These are phyloP conservation scores for Sordariomycetes sp. DNA, from an alignment of 2,329 filamentous ascomycete genomes.

Conservation along the genomic window DNA sequence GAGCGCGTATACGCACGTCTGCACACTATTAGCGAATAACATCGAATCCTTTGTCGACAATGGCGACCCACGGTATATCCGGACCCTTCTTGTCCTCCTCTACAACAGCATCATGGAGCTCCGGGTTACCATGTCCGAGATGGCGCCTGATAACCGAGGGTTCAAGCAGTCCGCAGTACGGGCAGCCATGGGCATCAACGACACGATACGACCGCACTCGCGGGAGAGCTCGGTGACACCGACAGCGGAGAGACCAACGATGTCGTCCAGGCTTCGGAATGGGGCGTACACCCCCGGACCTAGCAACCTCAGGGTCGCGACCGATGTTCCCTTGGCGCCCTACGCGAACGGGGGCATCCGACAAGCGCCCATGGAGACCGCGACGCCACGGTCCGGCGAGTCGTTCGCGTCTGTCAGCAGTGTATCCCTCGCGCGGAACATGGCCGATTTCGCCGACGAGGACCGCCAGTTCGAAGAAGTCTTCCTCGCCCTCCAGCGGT, in stretches of 20 bases:
- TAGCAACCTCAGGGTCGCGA: slow-evolving; percentile 45
- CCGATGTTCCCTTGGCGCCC: slow-evolving; percentile 34
- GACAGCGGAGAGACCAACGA: slow-evolving; percentile 37
- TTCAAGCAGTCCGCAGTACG: neutral
- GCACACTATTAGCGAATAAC: slow-evolving; percentile 47
- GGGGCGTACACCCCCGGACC: slow-evolving; percentile 35
- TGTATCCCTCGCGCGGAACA: slow-evolving; percentile 34
- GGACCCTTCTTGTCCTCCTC: slow-evolving; percentile 50
- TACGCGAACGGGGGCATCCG: slow-evolving; percentile 37
- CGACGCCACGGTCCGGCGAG: slow-evolving; percentile 75
- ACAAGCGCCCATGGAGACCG: slow-evolving; percentile 40
- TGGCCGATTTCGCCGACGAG: slow-evolving; percentile 60
- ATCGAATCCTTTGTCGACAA: slow-evolving; percentile 56
- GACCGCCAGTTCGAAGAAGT: slow-evolving; percentile 76
- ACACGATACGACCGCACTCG: slow-evolving; percentile 38
- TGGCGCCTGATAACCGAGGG: slow-evolving; percentile 10
- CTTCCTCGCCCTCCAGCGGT: slow-evolving; percentile 63
- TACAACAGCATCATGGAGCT: slow-evolving; percentile 61
- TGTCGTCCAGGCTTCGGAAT: slow-evolving; percentile 18
- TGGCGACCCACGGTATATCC: slow-evolving; percentile 56
- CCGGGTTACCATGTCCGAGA: slow-evolving; percentile 37
- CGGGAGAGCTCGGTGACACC: slow-evolving; percentile 44
- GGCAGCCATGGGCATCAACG: slow-evolving; percentile 14
- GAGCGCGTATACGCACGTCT: slow-evolving; percentile 55
- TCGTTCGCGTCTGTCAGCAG: slow-evolving; percentile 54